Evolutionary conservation across 164 flowering plant genomes (phyloP), one percentile per base, ranked within the genome.

Genomic region (Protea cynaroides): DNA sequence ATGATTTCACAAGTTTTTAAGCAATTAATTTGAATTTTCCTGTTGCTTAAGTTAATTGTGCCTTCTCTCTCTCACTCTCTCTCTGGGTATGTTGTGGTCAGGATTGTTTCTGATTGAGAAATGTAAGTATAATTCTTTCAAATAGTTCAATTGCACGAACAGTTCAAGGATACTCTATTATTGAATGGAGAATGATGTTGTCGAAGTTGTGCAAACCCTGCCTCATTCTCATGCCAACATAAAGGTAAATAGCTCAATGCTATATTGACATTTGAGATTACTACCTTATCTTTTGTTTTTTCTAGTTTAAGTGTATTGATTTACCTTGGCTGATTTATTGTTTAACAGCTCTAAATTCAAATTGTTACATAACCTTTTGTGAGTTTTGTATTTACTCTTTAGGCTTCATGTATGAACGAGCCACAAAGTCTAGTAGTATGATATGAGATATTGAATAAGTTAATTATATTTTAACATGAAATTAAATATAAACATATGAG

Each of bases 121-220:
- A 47, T 47, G 52, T 47, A 47, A 15, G 15, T 14, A 1, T 6
- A 18, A 18, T 15, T 14, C 19, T 47, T 47, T 47, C 52, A 15
- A 47, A 47, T 47, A 8, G 52, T 12, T 14, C 12, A 47, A 12
- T 4, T 47, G 52, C 0, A 61, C 46, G 64, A 4, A 1, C 49
- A 37, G 46, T 37, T 59, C 59, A 59, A 40, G 43, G 18, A 10
- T 43, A 40, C 34, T 53, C 50, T 56, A 47, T 10, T 44, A 38
- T 25, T 70, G 61, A 21, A 74, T 74, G 77, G 71, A 55, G 68
- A 63, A 46, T 63, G 68, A 62, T 59, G 64, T 25, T 40, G 65
- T 62, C 22, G 51, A 59, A 58, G 44, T 59, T 61, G 59, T 13
- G 21, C 47, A 60, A 60, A 25, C 22, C 19, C 52, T 25, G 19